Evolutionary conservation across 306 rosid species (phyloP).

Genomic region (Rosa chinensis): DNA sequence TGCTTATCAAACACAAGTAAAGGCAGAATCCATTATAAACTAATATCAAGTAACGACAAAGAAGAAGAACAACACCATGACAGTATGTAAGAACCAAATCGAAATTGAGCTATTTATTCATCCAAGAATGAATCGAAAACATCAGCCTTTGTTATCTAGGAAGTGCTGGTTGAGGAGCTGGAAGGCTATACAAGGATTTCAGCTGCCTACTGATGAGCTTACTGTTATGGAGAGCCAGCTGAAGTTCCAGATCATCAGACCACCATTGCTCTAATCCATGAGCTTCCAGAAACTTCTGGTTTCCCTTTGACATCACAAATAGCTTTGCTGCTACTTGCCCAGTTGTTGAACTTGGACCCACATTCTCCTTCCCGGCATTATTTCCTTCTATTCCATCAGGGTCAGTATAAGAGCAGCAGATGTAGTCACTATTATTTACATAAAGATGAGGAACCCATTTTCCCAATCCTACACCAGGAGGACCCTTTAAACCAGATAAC

Average conservation of each 20-base stretch:
- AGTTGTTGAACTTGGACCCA: constrained; percentile 39
- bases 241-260: constrained; percentile 89
- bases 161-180: constrained; percentile 42
- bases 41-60: too few species aligned
- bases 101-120: constrained; percentile 24
- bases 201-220: constrained; percentile 84
- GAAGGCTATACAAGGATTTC: constrained; percentile 58
- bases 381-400: constrained; percentile 43
- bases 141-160: constrained; percentile 16
- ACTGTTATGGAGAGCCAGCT: constrained; percentile 69
- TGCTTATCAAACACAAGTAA: too few species aligned
- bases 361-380: constrained; percentile 50
- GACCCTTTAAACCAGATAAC: constrained; percentile 46
- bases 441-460: constrained; percentile 91
- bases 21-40: too few species aligned
- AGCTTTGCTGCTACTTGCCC: constrained; percentile 69
- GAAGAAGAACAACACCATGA: neutral
- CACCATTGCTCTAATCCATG: constrained; percentile 98
- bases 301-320: constrained; percentile 83
- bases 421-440: constrained; percentile 84
- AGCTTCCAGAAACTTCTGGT: constrained; percentile 89
- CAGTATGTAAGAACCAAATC: neutral
- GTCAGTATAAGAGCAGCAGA: constrained; percentile 79
- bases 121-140: neutral
- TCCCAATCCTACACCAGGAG: constrained; percentile 38